Base-by-base conservation (phyloP, 805 yeast genomes). In the Cyberlindnera americana region DNA sequence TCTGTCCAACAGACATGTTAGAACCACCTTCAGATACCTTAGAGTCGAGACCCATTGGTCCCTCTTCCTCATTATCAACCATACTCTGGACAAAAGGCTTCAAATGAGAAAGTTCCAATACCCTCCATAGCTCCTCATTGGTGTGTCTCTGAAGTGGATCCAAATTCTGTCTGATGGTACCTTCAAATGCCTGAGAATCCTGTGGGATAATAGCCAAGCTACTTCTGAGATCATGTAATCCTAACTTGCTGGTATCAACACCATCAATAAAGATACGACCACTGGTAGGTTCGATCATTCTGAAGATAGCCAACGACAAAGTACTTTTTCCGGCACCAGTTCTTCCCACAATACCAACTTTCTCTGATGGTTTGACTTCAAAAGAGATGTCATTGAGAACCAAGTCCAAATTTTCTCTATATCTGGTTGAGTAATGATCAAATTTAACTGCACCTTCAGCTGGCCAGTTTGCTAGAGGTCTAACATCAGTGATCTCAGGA, bases 281-380 rank as follows among this genome's bases (percentile, higher is more conserved):
- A 7, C 60, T 64, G 4, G 81, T 77, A 2, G 83, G 75, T 62
- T 90, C 96, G 52, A 90, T 85, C 33, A 89, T 77, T 50, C 97
- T 69, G 70, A 86, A 89, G 27, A 89, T 65, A 0, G 96, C 93
- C 54, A 87, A 64, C 0, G 95, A 83, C 54, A 89, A 69, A 1
- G 95, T 81, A 0, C 93, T 82, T 62, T 89, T 89, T 47, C 98
- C 98, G 2, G 97, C 97, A 48, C 98, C 98, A 0, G 98, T 90
- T 59, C 98, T 76, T 18, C 98, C 98, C 39, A 91, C 97, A 61
- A 90, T 89, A 44, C 98, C 98, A 56, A 90, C 70, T 60, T 91
- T 91, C 60, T 91, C 97, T 41, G 74, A 68, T 2, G 90, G 77
- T 34, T 77, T 71, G 51, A 91, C 77, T 10, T 73, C 64, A 16